A percentile compares a stretch with the other conserved stretches of the same genome.
Conservation (phyloP, 2,329 filamentous ascomycete genomes). For the Ampelomyces quisqualis region DNA sequence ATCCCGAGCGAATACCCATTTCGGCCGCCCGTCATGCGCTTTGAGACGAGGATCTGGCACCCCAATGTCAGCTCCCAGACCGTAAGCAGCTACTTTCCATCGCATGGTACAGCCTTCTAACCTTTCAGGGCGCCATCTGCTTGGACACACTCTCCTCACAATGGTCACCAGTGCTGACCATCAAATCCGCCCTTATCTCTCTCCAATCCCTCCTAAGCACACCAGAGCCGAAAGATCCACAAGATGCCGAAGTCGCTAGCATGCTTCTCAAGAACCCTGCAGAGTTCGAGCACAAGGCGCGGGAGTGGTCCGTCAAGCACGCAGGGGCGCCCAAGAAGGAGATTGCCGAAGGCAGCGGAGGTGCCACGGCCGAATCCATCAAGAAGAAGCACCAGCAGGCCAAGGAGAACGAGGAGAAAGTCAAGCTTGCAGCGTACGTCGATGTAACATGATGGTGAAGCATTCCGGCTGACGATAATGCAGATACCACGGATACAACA, state of each 20-base stretch:
- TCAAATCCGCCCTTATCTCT: constrained; percentile 92
- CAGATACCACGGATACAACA: constrained; percentile 87
- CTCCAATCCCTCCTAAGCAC: constrained; percentile 89
- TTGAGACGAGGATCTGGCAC: constrained; percentile 93
- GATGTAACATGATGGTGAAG: no score
- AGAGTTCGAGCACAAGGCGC: constrained; percentile 76
- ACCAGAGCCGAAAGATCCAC: constrained; percentile 93
- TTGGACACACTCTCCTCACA: constrained; percentile 85
- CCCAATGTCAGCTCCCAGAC: constrained; percentile 95
- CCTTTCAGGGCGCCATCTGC: constrained; percentile 96
- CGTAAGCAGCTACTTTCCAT: no score
- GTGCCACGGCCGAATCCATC: constrained; percentile 55
- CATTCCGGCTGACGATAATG: constrained; percentile 38
- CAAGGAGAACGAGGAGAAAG: constrained; percentile 61
- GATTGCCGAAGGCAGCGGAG: constrained; percentile 55
- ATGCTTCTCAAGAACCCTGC: constrained; percentile 82
- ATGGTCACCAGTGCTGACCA: constrained; percentile 95
- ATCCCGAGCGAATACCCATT: constrained; percentile 93
- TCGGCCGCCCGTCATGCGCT: constrained; percentile 85
- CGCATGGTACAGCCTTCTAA: no score
- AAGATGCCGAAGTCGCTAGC: constrained; percentile 90
- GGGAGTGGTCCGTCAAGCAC: constrained; percentile 85
- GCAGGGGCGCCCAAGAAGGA: constrained; percentile 70
- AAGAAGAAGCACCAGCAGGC: constrained; percentile 56
- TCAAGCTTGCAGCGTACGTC: constrained; percentile 57